Evolutionary conservation across 2,329 filamentous ascomycete species (phyloP).

Genomic region (Aspergillus luchuensis): DNA sequence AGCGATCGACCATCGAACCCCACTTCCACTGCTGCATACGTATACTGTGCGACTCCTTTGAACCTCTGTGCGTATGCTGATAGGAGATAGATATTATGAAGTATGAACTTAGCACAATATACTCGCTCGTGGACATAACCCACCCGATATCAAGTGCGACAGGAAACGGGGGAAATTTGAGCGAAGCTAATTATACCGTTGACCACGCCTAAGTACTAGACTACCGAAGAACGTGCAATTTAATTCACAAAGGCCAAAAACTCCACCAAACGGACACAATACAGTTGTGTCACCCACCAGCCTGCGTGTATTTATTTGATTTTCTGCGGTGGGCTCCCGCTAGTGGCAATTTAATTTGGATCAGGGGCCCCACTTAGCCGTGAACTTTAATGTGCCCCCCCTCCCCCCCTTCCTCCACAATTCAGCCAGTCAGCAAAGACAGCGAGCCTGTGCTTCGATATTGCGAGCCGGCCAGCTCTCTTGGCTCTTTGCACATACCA

Average conservation of each 20-base stretch:
- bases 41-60: neutral
- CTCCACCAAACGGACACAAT: neutral
- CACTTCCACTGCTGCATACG: neutral
- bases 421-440: neutral
- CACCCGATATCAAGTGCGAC: neutral
- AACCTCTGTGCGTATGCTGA: too few relatives aligned
- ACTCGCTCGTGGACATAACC: neutral
- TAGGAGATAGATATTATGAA: neutral
- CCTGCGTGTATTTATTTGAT: neutral
- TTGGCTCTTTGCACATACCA: neutral
- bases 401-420: neutral
- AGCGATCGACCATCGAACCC: neutral
- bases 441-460: neutral
- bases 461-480: neutral
- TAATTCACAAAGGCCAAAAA: neutral
- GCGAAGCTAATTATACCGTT: neutral
- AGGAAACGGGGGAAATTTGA: neutral
- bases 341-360: conserved; percentile 12
- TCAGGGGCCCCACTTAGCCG: neutral
- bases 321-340: neutral
- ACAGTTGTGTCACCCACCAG: neutral
- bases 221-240: neutral
- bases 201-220: neutral
- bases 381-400: neutral
- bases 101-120: neutral